phyloP scores from a whole-genome alignment of 495 filamentous ascomycete genomes.

The Aspergillus sclerotioniger region DNA sequence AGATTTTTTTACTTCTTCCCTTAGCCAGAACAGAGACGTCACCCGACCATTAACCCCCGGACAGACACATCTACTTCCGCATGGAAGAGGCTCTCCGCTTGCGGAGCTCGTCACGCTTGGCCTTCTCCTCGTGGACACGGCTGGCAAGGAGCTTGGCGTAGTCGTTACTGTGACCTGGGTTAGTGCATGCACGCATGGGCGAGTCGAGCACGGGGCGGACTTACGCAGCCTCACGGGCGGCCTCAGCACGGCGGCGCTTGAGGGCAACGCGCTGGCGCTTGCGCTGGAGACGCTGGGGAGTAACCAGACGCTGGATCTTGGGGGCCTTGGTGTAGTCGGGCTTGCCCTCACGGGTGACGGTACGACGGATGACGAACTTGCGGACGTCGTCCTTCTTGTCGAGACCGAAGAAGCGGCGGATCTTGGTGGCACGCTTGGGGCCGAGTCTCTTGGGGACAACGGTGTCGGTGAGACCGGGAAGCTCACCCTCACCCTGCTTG shows the following conservation, averaged over 20 bases:
- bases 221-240: conserved; percentile 98
- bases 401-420: conserved; percentile 96
- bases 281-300: conserved; percentile 99
- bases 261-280: conserved; percentile 96
- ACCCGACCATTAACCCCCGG: conserved; percentile 40
- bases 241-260: conserved; percentile 94
- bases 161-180: conserved; percentile 59
- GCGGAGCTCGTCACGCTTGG: conserved; percentile 83
- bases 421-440: conserved; percentile 99
- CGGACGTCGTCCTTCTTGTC: conserved; percentile 99
- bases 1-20: conserved; percentile 24
- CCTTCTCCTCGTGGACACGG: conserved; percentile 93
- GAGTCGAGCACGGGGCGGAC: conserved; percentile 22
- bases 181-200: conserved; percentile 26
- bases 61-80: conserved; percentile 70
- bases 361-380: conserved; percentile 99
- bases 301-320: conserved; percentile 98
- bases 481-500: conserved; percentile 92
- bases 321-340: conserved; percentile 98
- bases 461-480: conserved; percentile 93
- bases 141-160: conserved; percentile 90
- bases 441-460: conserved; percentile 97
- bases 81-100: conserved; percentile 96
- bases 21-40: conserved; percentile 30
- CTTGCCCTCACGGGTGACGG: conserved; percentile 96